Evolutionary conservation across 2,329 filamentous ascomycete species (phyloP).

Genomic region (Madurella mycetomatis): DNA sequence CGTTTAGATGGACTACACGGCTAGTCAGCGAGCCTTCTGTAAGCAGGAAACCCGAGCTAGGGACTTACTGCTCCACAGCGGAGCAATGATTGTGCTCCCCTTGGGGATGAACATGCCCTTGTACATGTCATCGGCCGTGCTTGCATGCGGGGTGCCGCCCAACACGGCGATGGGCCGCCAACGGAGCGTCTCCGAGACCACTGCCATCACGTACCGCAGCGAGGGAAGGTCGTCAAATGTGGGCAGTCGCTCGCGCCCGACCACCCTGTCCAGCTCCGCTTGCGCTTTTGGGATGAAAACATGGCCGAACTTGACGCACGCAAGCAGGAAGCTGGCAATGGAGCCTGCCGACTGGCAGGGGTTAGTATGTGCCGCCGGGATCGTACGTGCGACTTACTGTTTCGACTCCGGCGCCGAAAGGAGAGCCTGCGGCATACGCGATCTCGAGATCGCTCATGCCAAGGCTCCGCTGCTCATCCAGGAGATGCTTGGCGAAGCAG

Average conservation of each 20-base stretch:
- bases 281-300: slow-evolving; percentile 43
- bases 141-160: slow-evolving; percentile 43
- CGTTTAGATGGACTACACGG: slow-evolving; percentile 37
- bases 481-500: slow-evolving; percentile 42
- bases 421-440: slow-evolving; percentile 41
- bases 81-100: slow-evolving; percentile 39
- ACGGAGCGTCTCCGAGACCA: slow-evolving; percentile 37
- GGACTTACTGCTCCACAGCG: slow-evolving; percentile 40
- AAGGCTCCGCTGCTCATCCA: slow-evolving; percentile 36
- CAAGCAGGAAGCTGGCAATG: slow-evolving; percentile 47
- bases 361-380: neutral
- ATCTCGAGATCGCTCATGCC: slow-evolving; percentile 41
- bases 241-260: slow-evolving; percentile 35
- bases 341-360: slow-evolving; percentile 42
- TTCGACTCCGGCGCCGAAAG: slow-evolving; percentile 43
- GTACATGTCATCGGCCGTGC: slow-evolving; percentile 39
- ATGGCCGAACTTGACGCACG: slow-evolving; percentile 48
- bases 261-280: slow-evolving; percentile 36
- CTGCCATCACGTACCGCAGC: slow-evolving; percentile 34
- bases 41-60: neutral
- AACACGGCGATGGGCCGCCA: slow-evolving; percentile 41
- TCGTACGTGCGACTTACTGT: slow-evolving; percentile 31
- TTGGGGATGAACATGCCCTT: slow-evolving; percentile 43
- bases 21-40: neutral
- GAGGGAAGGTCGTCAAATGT: slow-evolving; percentile 34